Evolutionary conservation across 805 yeast genomes (phyloP).

Genomic region (Saccharomycopsis malanga): DNA sequence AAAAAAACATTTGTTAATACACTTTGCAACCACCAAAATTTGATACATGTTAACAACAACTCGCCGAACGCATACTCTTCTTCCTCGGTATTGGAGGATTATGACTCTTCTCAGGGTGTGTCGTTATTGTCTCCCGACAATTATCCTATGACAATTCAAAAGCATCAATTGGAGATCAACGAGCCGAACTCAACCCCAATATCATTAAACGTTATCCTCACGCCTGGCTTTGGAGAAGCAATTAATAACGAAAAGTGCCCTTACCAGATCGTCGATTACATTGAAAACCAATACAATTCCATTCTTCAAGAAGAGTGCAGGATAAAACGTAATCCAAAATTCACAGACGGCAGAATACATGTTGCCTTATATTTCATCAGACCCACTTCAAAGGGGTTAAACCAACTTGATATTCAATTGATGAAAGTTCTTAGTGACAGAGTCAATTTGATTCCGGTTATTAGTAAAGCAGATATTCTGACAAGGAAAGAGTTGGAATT

Average conservation of each 20-base stretch:
- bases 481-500: constrained; percentile 54
- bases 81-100: not conserved
- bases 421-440: constrained; percentile 63
- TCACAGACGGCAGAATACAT: constrained; percentile 72
- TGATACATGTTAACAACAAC: constrained; percentile 3
- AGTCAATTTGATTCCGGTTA: constrained; percentile 79
- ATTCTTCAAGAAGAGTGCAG: constrained; percentile 83
- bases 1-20: constrained; percentile 68
- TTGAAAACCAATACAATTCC: constrained; percentile 71
- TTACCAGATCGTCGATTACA: constrained; percentile 45
- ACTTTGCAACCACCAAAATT: constrained; percentile 39
- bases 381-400: constrained; percentile 49
- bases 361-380: constrained; percentile 65
- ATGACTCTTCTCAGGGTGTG: not conserved
- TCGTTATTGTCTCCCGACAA: not conserved
- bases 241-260: constrained; percentile 49
- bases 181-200: constrained; percentile 51
- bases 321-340: constrained; percentile 77
- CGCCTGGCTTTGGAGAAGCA: constrained; percentile 76
- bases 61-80: not conserved
- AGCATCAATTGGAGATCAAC: constrained; percentile 37
- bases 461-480: constrained; percentile 73
- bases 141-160: not conserved
- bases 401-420: constrained; percentile 66
- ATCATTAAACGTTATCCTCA: constrained; percentile 52